Percentiles rank a stretch among this genome's conserved stretches.
These are phyloP conservation scores for Leccinum incarnatum DNA, from an alignment of 768 basidiomycete genomes.

Conservation along the genomic window DNA sequence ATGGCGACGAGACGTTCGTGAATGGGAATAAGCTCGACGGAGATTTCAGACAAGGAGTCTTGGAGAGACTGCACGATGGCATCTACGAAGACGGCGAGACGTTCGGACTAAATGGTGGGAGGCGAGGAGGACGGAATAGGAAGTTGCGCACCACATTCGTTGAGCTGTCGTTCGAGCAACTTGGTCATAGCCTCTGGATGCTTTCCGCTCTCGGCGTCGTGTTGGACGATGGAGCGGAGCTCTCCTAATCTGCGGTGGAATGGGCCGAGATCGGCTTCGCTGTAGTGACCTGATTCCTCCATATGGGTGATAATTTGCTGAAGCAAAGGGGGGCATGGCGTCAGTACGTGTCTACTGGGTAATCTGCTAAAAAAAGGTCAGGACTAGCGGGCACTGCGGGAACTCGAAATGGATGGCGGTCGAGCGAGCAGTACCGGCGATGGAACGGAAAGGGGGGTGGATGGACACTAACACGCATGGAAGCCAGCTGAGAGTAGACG, in stretches of 20 bases:
- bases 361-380: slow-evolving; percentile 27
- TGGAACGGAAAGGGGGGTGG: slow-evolving; percentile 7
- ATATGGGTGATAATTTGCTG: slow-evolving; percentile 95
- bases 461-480: slow-evolving; percentile 78
- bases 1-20: slow-evolving; percentile 87
- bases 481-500: slow-evolving; percentile 93
- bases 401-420: slow-evolving; percentile 9
- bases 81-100: slow-evolving; percentile 44
- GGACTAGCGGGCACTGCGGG: slow-evolving; percentile 18
- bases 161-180: slow-evolving; percentile 85
- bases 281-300: slow-evolving; percentile 95
- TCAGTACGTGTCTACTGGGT: slow-evolving; percentile 28
- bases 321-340: slow-evolving; percentile 17
- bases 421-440: neutral
- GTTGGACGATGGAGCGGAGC: slow-evolving; percentile 81
- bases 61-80: slow-evolving; percentile 73
- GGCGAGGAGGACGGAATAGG: slow-evolving; percentile 6
- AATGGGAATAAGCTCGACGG: slow-evolving; percentile 84
- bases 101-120: neutral
- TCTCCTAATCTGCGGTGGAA: slow-evolving; percentile 81
- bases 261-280: slow-evolving; percentile 84
- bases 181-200: slow-evolving; percentile 86
- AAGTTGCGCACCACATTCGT: slow-evolving; percentile 76
- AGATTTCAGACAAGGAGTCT: slow-evolving; percentile 82
- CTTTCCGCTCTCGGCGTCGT: slow-evolving; percentile 76